Conservation (phyloP, 257 asterid species). For the Solanum sitiens region DNA sequence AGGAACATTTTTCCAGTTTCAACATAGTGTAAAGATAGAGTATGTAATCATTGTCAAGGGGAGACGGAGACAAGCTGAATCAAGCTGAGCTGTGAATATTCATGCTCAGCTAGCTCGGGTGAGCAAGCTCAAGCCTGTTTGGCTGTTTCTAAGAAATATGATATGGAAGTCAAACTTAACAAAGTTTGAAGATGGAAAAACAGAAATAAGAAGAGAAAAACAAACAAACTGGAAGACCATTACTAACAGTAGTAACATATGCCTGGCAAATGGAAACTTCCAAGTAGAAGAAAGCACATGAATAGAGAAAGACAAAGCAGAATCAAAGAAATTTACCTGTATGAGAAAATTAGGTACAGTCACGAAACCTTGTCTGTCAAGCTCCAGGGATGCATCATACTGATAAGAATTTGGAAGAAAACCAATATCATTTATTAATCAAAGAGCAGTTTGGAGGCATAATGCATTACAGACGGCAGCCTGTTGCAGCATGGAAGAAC, state of each 20-base stretch:
- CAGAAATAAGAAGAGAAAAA: background rate
- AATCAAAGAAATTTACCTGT: slow-evolving; percentile 25
- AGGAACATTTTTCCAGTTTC: background rate
- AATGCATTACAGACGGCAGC: background rate
- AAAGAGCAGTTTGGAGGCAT: background rate
- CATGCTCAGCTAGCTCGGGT: background rate
- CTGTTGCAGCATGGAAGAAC: background rate
- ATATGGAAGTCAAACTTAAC: background rate
- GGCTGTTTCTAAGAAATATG: background rate
- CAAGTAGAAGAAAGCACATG: background rate
- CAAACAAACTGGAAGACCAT: background rate
- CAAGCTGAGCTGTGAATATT: background rate
- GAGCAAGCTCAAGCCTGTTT: background rate
- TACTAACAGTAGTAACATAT: background rate
- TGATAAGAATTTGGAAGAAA: slow-evolving; percentile 17
- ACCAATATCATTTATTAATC: slow-evolving; percentile 5
- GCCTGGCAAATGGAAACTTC: background rate
- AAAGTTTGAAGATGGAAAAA: background rate
- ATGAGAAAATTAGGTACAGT: slow-evolving; percentile 55
- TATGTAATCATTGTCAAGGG: background rate
- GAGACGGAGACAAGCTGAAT: background rate
- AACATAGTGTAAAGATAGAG: background rate
- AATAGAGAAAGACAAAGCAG: background rate
- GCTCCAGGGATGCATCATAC: slow-evolving; percentile 81
- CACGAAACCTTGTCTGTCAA: slow-evolving; percentile 60